Evolutionary conservation across 495 filamentous ascomycete genomes (phyloP).

Genomic region (Aspergillus ellipticus): DNA sequence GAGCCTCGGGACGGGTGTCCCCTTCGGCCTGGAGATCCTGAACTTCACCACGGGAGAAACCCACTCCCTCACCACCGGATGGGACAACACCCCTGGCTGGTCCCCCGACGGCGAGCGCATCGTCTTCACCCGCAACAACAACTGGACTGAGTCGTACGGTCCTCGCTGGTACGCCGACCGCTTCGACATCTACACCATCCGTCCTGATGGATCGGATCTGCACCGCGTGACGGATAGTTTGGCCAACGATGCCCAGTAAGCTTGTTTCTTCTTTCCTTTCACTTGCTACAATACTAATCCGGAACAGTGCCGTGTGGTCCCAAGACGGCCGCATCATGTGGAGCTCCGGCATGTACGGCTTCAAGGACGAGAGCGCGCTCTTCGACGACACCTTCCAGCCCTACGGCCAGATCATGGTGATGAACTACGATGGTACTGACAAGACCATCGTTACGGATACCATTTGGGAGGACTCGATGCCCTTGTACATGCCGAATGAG

Average conservation of each 20-base stretch:
- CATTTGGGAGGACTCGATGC: slow-evolving; percentile 24
- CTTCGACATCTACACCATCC: slow-evolving; percentile 38
- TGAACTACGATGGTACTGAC: slow-evolving; percentile 31
- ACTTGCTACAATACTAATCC: background rate
- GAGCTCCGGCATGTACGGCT: slow-evolving; percentile 31
- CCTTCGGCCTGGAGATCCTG: slow-evolving; percentile 26
- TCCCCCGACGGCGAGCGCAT: slow-evolving; percentile 28
- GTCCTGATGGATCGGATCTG: slow-evolving; percentile 33
- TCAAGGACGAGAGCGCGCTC: slow-evolving; percentile 28
- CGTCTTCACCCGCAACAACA: slow-evolving; percentile 30
- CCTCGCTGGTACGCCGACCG: background rate
- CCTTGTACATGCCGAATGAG: slow-evolving; percentile 6
- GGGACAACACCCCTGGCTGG: slow-evolving; percentile 30
- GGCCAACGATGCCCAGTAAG: slow-evolving; percentile 37
- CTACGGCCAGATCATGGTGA: slow-evolving; percentile 32
- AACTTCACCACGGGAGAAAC: slow-evolving; percentile 25
- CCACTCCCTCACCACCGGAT: slow-evolving; percentile 23
- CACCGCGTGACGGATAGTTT: slow-evolving; percentile 27
- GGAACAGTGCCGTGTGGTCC: slow-evolving; percentile 31
- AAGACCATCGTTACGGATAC: slow-evolving; percentile 23
- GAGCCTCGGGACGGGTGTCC: slow-evolving; percentile 13
- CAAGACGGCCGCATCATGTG: slow-evolving; percentile 33
- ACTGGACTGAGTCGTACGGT: slow-evolving; percentile 13
- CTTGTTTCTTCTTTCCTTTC: background rate
- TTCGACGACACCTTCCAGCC: slow-evolving; percentile 36